Percentiles rank a stretch among this genome's conserved stretches.
Conservation (phyloP, 2,329 filamentous ascomycete species). For the Sclerotiophoma versabilis region DNA sequence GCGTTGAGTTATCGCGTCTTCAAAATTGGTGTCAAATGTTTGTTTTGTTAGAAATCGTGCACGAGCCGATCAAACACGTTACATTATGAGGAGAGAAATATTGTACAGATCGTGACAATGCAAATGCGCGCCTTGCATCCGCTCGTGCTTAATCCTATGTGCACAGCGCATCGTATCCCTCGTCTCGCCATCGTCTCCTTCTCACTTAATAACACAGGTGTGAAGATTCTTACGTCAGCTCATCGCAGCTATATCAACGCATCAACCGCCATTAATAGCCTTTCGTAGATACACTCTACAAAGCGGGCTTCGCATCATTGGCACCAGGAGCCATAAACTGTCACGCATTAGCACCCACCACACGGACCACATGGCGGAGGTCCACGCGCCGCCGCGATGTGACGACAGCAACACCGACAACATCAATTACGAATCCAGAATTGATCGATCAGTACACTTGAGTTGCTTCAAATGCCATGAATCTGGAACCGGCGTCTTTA, state of each 20-base stretch:
- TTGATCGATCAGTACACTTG: too few species aligned
- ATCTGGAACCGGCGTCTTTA: too few species aligned
- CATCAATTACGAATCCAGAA: too few species aligned
- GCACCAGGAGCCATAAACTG: conserved; percentile 47
- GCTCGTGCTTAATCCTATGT: conserved; percentile 19
- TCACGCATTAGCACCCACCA: conserved; percentile 20
- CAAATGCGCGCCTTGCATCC: conserved; percentile 13
- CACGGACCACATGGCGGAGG: too few species aligned
- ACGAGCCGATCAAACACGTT: too few species aligned
- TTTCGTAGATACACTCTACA: conserved; percentile 30
- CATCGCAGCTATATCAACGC: not conserved
- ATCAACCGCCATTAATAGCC: not conserved
- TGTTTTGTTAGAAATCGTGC: too few species aligned
- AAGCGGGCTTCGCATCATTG: conserved; percentile 44
- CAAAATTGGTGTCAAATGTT: too few species aligned
- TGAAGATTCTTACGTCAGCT: conserved; percentile 21
- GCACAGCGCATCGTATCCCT: conserved; percentile 23
- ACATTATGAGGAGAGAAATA: conserved; percentile 41
- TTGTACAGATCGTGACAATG: conserved; percentile 33
- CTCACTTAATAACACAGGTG: conserved; percentile 30
- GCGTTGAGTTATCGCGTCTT: too few species aligned
- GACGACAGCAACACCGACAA: too few species aligned
- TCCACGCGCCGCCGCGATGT: too few species aligned
- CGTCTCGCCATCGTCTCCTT: conserved; percentile 11
- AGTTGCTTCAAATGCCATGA: too few species aligned